Evolutionary conservation across 2,329 filamentous ascomycete genomes (phyloP), one percentile per base, ranked within the genome.

Genomic region (Penicillium brasilianum): DNA sequence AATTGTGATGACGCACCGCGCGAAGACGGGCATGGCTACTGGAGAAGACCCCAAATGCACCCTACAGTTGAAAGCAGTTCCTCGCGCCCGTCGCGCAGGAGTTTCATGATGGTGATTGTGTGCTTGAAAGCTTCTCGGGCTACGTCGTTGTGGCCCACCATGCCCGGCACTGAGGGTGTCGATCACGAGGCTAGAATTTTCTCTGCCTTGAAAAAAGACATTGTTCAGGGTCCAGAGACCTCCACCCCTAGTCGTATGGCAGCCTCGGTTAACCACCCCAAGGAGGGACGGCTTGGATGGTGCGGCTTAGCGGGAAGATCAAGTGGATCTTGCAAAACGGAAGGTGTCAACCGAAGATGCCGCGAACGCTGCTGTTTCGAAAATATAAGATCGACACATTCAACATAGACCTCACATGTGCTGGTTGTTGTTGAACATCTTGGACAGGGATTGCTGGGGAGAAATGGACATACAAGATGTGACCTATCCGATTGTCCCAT

Each of bases 281-380:
- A 13, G 32, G 16, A 50, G 11, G 11, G 41, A 56, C 22, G 48
- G 53, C 50, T 46, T 37, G 34, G 18, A 48, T 67, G 55, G 59
- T 60, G 59, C 61, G 58, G 61, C 53, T 62, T 61, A 62, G 53
- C 49, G 43, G 20, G 55, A 54, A 59, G 60, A 60, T 64, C 22
- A 39, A 55, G 44, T 41, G 32, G 52, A 20, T 51, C 28, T 36
- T 13, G 52, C 56, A 58, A 53, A 41, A 59, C 39, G 51, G 52
- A 59, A 58, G 22, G 55, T 63, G 43, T 52, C 57, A 39, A 25
- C 22, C 20, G 32, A 39, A 39, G 22, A 39, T 30, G n/a, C 25
- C 39, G 39, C 36, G 18, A 44, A 43, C 36, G 16, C 36, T 43
- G 14, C 22, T 9, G 39, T 55, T 55, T 55, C 28, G 8, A 22